Conservation (phyloP, 2,329 filamentous ascomycete genomes). For the Fusarium lateritium region DNA sequence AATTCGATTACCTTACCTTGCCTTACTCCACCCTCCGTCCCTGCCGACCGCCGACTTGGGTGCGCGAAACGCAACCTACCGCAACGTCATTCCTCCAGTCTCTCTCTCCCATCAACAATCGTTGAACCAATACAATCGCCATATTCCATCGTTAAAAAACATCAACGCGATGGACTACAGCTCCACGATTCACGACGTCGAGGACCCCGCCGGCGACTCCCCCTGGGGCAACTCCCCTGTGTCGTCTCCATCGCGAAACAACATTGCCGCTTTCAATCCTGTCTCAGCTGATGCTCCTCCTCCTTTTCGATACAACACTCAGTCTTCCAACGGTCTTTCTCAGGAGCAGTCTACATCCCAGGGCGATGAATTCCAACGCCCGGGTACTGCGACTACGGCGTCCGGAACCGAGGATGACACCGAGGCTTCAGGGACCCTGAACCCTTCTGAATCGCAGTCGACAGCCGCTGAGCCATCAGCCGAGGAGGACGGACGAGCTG, state of each 20-base stretch:
- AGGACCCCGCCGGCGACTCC: conserved; percentile 66
- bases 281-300: conserved; percentile 57
- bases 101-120: conserved; percentile 35
- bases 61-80: conserved; percentile 43
- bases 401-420: conserved; percentile 61
- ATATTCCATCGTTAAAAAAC: conserved; percentile 22
- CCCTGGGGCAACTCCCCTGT: conserved; percentile 71
- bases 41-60: conserved; percentile 39
- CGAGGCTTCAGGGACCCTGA: conserved; percentile 52
- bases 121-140: conserved; percentile 15
- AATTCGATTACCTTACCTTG: conserved; percentile 23
- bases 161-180: conserved; percentile 69
- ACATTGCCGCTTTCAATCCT: conserved; percentile 60
- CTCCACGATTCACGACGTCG: conserved; percentile 68
- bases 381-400: conserved; percentile 63
- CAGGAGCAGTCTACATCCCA: conserved; percentile 54
- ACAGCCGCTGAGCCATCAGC: conserved; percentile 31
- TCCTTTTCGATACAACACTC: conserved; percentile 62
- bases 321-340: conserved; percentile 60
- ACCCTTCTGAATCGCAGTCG: conserved; percentile 40
- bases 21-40: conserved; percentile 37
- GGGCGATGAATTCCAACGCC: conserved; percentile 60
- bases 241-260: conserved; percentile 64
- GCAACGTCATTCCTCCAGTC: conserved; percentile 46
- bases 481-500: conserved; percentile 25